Evolutionary conservation across 2,329 filamentous ascomycete species (phyloP).

Genomic region (Cordyceps tenuipes): DNA sequence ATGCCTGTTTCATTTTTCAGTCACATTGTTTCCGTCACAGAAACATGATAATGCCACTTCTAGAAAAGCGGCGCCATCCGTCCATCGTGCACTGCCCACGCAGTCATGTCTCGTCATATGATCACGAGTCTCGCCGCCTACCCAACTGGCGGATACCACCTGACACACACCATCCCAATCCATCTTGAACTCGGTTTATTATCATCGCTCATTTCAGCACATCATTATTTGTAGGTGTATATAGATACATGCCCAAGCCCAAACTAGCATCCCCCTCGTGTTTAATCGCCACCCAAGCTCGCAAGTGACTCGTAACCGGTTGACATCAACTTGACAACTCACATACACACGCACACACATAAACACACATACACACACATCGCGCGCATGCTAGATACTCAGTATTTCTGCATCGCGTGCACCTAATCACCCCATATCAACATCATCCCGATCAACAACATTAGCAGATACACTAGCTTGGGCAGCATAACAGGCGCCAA

Average conservation of each 20-base stretch:
- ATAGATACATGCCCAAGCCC: neutral
- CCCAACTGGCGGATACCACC: neutral
- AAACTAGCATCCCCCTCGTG: conserved; percentile 2
- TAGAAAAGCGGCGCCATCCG: neutral
- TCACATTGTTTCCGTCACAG: neutral
- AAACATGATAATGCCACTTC: neutral
- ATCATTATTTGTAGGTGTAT: neutral
- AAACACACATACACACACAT: neutral
- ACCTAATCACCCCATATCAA: conserved; percentile 2
- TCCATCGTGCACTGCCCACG: neutral
- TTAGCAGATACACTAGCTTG: neutral
- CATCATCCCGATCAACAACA: neutral
- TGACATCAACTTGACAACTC: no score
- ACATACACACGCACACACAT: no score
- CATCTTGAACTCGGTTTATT: conserved; percentile 1
- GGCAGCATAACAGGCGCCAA: neutral
- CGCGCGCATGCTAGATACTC: conserved; percentile 4
- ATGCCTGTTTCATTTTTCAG: neutral
- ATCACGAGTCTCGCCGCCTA: conserved; percentile 4
- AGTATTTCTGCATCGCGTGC: conserved; percentile 3
- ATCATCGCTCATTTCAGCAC: neutral
- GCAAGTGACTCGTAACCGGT: neutral
- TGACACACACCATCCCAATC: conserved; percentile 1
- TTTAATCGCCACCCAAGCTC: neutral
- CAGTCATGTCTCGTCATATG: conserved; percentile 9